Percentiles rank a stretch among this genome's conserved stretches.
Evolutionary conservation across 768 basidiomycete genomes (phyloP).

Genomic region (Suillus luteus): DNA sequence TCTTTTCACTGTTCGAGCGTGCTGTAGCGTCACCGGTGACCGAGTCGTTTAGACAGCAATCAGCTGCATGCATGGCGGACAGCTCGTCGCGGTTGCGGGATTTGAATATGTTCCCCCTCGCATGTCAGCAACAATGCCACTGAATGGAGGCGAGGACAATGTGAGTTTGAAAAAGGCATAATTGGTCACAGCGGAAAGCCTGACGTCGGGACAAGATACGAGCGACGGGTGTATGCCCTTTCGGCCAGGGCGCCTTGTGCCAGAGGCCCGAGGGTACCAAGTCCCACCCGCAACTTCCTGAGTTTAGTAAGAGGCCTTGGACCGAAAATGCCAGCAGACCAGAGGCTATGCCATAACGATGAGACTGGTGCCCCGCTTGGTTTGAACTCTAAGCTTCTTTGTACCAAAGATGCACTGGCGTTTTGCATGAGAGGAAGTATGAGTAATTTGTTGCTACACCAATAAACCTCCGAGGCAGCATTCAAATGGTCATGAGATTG

Average conservation of each 20-base stretch:
- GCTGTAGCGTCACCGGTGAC: neutral
- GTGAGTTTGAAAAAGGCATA: constrained; percentile 42
- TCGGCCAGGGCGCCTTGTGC: constrained; percentile 61
- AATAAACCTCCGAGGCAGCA: constrained; percentile 49
- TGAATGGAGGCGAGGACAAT: constrained; percentile 23
- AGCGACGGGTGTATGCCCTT: constrained; percentile 47
- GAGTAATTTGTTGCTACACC: constrained; percentile 46
- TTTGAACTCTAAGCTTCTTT: constrained; percentile 60
- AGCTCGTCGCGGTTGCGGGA: constrained; percentile 50
- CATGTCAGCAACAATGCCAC: constrained; percentile 57
- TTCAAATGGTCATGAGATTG: neutral
- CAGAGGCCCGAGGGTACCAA: constrained; percentile 52
- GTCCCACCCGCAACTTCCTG: constrained; percentile 64
- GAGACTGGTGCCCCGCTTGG: constrained; percentile 60
- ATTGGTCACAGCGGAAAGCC: constrained; percentile 58
- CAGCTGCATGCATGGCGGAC: constrained; percentile 21
- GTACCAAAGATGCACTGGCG: constrained; percentile 59
- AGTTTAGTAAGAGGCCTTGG: constrained; percentile 2
- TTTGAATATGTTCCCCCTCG: constrained; percentile 50
- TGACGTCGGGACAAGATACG: constrained; percentile 62
- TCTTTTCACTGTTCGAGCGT: constrained; percentile 3
- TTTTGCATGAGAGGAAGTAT: neutral
- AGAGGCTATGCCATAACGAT: constrained; percentile 53
- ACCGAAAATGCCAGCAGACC: neutral
- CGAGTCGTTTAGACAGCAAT: neutral